Percentiles rank a stretch among this genome's conserved stretches.
These are phyloP conservation scores for Aspergillus ochraceoroseus DNA, from an alignment of 2,329 filamentous ascomycete species.

Conservation along the genomic window DNA sequence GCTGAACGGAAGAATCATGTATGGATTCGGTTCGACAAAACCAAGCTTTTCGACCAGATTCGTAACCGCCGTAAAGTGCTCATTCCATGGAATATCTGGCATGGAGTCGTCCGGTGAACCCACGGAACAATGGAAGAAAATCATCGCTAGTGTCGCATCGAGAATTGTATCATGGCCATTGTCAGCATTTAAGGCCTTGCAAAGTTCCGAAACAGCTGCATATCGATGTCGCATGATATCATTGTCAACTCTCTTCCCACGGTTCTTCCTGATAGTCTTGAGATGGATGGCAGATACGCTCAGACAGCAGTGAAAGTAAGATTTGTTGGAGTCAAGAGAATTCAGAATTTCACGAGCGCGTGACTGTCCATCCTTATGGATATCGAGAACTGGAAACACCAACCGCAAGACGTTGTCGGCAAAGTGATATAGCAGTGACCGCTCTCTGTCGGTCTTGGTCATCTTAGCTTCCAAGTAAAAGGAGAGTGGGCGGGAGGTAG, in stretches of 20 bases:
- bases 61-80: slow-evolving; percentile 86
- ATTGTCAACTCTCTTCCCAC: slow-evolving; percentile 14
- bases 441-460: slow-evolving; percentile 72
- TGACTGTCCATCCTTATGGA: background rate
- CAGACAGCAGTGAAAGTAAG: slow-evolving; percentile 88
- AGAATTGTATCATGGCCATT: slow-evolving; percentile 79
- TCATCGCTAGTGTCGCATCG: slow-evolving; percentile 85
- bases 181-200: slow-evolving; percentile 70
- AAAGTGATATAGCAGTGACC: slow-evolving; percentile 82
- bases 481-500: slow-evolving; percentile 2
- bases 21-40: slow-evolving; percentile 58
- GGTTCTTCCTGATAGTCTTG: slow-evolving; percentile 59
- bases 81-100: slow-evolving; percentile 92
- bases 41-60: slow-evolving; percentile 79
- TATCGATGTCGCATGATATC: slow-evolving; percentile 68
- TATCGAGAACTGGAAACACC: background rate
- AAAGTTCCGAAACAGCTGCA: slow-evolving; percentile 77
- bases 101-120: slow-evolving; percentile 77
- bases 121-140: slow-evolving; percentile 90
- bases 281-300: slow-evolving; percentile 88
- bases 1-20: too few relatives aligned
- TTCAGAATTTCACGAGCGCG: slow-evolving; percentile 4
- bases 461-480: slow-evolving; percentile 5
- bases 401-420: slow-evolving; percentile 56
- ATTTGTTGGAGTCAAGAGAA: slow-evolving; percentile 59